Evolutionary conservation across 1,139 yeast species (phyloP).

Genomic region (Debaryomycetaceae sp.): DNA sequence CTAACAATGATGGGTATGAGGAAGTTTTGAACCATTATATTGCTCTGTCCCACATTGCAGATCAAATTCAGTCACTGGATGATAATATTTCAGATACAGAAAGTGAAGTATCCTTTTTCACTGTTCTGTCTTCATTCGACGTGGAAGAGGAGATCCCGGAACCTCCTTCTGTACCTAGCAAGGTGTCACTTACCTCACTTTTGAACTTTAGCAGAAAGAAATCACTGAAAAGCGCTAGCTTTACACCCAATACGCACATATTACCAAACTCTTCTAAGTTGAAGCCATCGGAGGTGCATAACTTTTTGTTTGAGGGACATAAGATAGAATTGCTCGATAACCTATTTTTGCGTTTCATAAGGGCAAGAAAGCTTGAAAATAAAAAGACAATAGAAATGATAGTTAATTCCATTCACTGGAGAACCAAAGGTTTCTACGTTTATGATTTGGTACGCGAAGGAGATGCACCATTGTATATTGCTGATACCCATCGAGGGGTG

Average conservation of each 20-base stretch:
- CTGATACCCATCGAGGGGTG: conserved; percentile 35
- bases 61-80: conserved; percentile 7
- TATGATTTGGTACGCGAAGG: conserved; percentile 60
- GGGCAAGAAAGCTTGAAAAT: conserved; percentile 74
- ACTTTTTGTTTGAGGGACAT: conserved; percentile 49
- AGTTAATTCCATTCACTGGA: conserved; percentile 67
- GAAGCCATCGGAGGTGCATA: conserved; percentile 30
- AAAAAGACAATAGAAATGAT: conserved; percentile 64
- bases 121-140: conserved; percentile 34
- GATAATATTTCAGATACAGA: conserved; percentile 20
- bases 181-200: neutral
- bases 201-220: neutral
- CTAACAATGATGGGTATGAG: neutral
- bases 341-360: conserved; percentile 57
- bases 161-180: neutral
- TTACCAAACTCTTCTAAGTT: conserved; percentile 29
- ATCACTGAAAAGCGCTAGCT: neutral
- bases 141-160: conserved; percentile 11
- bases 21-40: neutral
- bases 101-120: conserved; percentile 35
- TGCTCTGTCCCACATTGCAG: neutral
- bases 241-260: conserved; percentile 4
- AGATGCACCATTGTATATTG: conserved; percentile 38
- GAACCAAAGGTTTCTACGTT: conserved; percentile 52
- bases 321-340: conserved; percentile 74